phyloP scores from a whole-genome alignment of 1,284 basidiomycete genomes.

The Rhodotorula sp. region DNA sequence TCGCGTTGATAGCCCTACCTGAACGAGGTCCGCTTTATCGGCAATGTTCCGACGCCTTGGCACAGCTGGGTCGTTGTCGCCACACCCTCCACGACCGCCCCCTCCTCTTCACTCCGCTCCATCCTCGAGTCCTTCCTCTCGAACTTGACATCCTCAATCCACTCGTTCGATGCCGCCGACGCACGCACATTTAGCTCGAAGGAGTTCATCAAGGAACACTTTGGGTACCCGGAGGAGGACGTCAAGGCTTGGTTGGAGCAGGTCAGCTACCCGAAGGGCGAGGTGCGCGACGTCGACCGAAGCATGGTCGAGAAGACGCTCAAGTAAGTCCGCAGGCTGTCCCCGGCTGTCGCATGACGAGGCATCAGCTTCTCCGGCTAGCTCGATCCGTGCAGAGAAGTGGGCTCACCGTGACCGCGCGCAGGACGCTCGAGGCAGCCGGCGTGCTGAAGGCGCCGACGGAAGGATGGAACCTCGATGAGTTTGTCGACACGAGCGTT shows the following conservation, averaged over 20 bases:
- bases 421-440: slow-evolving; percentile 68
- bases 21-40: slow-evolving; percentile 61
- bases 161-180: slow-evolving; percentile 62
- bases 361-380: no score
- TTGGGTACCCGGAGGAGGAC: slow-evolving; percentile 77
- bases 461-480: slow-evolving; percentile 59
- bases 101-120: slow-evolving; percentile 52
- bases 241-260: slow-evolving; percentile 58
- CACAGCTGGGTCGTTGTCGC: slow-evolving; percentile 92
- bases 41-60: slow-evolving; percentile 84
- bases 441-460: slow-evolving; percentile 66
- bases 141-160: slow-evolving; percentile 64
- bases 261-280: slow-evolving; percentile 42
- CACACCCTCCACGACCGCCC: slow-evolving; percentile 54
- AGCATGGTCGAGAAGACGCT: slow-evolving; percentile 37
- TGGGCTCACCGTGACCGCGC: no score
- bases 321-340: slow-evolving; percentile 10
- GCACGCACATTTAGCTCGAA: slow-evolving; percentile 62
- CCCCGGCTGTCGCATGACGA: no score
- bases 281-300: slow-evolving; percentile 54
- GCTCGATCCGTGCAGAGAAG: no score
- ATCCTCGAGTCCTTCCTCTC: slow-evolving; percentile 64
- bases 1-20: slow-evolving; percentile 58
- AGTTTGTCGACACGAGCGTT: slow-evolving; percentile 64
- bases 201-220: slow-evolving; percentile 71